Evolutionary conservation across 2,329 filamentous ascomycete species (phyloP).

Genomic region (Juglanconis sp.): DNA sequence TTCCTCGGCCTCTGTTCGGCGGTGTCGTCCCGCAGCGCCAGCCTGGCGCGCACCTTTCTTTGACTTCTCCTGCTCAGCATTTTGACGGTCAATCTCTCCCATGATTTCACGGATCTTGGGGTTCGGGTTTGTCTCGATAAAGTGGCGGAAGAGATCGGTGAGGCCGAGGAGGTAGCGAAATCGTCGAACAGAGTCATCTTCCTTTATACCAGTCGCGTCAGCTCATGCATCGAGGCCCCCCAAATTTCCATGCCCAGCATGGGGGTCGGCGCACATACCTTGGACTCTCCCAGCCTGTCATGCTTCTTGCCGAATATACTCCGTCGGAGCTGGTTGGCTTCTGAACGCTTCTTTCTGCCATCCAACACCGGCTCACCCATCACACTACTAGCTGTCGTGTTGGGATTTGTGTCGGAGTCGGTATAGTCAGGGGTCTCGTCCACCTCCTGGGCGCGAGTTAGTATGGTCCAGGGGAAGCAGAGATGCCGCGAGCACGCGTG

Average conservation of each 20-base stretch:
- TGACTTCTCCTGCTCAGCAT: slow-evolving; percentile 66
- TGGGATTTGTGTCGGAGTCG: slow-evolving; percentile 65
- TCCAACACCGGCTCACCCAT: slow-evolving; percentile 71
- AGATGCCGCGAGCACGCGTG: neutral
- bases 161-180: slow-evolving; percentile 93
- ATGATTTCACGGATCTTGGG: slow-evolving; percentile 93
- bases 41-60: slow-evolving; percentile 81
- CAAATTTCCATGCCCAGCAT: neutral
- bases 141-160: slow-evolving; percentile 96
- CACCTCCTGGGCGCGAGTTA: slow-evolving; percentile 44
- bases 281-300: slow-evolving; percentile 84
- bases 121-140: slow-evolving; percentile 96
- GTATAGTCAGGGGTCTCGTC: slow-evolving; percentile 66
- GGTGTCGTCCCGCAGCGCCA: slow-evolving; percentile 72
- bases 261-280: slow-evolving; percentile 53
- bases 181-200: slow-evolving; percentile 90
- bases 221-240: neutral
- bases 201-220: slow-evolving; percentile 45
- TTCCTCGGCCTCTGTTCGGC: slow-evolving; percentile 95
- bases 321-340: slow-evolving; percentile 84
- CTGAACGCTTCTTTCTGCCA: slow-evolving; percentile 79
- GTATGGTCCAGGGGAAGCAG: neutral
- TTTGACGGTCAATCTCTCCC: slow-evolving; percentile 89
- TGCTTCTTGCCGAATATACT: slow-evolving; percentile 95
- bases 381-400: slow-evolving; percentile 78